These are phyloP conservation scores for Leucosporidium creatinivorum DNA, from an alignment of 768 basidiomycete species.

Conservation along the genomic window DNA sequence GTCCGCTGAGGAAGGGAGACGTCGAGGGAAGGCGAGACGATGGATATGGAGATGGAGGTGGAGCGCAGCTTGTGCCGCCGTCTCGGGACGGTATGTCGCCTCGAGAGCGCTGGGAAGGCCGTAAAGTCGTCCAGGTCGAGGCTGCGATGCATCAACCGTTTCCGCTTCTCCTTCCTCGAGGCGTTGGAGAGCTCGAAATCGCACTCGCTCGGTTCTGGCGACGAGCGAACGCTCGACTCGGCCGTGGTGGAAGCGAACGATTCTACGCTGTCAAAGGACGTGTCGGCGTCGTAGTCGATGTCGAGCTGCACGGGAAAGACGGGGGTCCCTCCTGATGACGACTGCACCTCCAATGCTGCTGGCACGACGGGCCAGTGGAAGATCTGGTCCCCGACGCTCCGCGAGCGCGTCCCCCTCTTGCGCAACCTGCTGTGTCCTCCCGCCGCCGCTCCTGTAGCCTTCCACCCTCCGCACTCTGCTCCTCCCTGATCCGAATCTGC, in stretches of 20 bases:
- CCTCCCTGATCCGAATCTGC: not conserved
- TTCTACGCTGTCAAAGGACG: conserved; percentile 7
- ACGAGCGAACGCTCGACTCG: not conserved
- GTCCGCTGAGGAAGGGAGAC: not conserved
- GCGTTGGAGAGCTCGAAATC: conserved; percentile 3
- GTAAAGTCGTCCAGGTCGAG: not conserved
- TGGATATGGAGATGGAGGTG: not conserved
- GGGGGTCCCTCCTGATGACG: not conserved
- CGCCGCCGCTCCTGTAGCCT: not conserved
- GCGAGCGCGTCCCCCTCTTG: not conserved
- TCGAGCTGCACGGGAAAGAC: not conserved
- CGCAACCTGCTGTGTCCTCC: not conserved
- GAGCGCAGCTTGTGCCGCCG: not conserved
- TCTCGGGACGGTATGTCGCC: conserved; percentile 15
- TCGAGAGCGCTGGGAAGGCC: not conserved
- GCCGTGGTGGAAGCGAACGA: conserved; percentile 3
- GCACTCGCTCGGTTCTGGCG: conserved; percentile 24
- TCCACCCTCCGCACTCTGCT: not conserved
- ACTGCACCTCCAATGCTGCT: not conserved
- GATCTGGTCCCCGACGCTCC: not conserved
- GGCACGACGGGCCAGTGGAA: not conserved
- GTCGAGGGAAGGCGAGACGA: not conserved
- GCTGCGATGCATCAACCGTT: too few relatives aligned
- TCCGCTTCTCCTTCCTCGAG: too few relatives aligned
- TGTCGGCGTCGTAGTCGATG: conserved; percentile 8